These are phyloP conservation scores for Penicillium diatomitis DNA, from an alignment of 495 filamentous ascomycete species.

Conservation along the genomic window DNA sequence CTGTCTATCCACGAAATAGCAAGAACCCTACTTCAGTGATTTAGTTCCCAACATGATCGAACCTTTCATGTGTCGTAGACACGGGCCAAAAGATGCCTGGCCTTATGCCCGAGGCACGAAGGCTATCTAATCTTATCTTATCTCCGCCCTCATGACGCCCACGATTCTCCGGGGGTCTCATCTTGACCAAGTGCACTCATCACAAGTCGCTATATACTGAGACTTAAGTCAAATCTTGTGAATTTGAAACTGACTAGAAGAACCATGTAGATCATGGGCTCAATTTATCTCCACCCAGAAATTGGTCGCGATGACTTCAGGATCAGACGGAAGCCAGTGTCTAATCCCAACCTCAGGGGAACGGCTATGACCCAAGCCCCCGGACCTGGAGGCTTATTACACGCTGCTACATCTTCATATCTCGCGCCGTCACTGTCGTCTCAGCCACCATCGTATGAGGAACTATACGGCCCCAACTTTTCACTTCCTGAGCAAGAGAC, in stretches of 20 bases:
- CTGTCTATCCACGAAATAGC: too few species aligned
- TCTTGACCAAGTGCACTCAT: too few species aligned
- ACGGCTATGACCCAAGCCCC: constrained; percentile 9
- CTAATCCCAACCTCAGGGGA: constrained; percentile 18
- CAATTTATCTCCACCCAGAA: constrained; percentile 7
- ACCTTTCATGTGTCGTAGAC: too few species aligned
- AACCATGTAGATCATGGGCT: constrained; percentile 7
- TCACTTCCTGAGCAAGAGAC: not conserved
- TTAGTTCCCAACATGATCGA: too few species aligned
- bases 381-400: not conserved
- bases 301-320: constrained; percentile 10
- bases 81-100: too few species aligned
- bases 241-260: not conserved
- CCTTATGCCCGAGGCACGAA: too few species aligned
- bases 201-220: too few species aligned
- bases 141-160: too few species aligned
- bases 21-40: too few species aligned
- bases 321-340: constrained; percentile 19
- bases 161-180: too few species aligned
- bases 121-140: too few species aligned
- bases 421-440: constrained; percentile 6
- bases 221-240: too few species aligned
- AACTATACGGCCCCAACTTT: constrained; percentile 10
- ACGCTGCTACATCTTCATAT: constrained; percentile 8
- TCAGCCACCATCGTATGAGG: constrained; percentile 15